These are phyloP conservation scores for Syzygium syzygioides DNA, from an alignment of 441 rosid species.

Conservation along the genomic window DNA sequence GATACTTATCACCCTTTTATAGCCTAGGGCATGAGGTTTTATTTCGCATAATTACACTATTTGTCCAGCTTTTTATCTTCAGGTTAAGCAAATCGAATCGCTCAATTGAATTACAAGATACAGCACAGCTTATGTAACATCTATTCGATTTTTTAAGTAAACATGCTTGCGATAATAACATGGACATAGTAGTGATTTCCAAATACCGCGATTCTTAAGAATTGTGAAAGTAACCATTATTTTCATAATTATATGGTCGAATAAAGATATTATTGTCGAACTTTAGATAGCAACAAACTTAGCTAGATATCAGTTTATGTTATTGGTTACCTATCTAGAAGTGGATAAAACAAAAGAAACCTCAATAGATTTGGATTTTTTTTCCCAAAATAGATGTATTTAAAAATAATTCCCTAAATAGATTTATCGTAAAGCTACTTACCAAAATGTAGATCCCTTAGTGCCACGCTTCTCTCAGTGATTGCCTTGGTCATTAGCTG, in stretches of 20 bases:
- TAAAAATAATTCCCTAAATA: neutral
- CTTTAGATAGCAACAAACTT: neutral
- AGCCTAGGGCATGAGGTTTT: neutral
- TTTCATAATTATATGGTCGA: neutral
- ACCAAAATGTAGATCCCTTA: neutral
- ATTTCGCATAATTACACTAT: neutral
- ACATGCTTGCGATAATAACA: neutral
- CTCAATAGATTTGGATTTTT: neutral
- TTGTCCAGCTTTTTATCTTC: too few relatives aligned
- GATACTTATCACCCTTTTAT: neutral
- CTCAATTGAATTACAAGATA: accelerated
- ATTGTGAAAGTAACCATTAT: accelerated
- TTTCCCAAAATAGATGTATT: neutral
- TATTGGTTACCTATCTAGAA: neutral
- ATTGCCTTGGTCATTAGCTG: neutral
- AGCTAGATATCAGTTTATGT: neutral
- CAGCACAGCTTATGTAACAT: too few relatives aligned
- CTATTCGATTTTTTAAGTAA: too few relatives aligned
- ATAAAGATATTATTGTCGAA: neutral
- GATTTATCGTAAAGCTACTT: neutral
- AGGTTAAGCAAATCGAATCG: accelerated
- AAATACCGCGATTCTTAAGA: neutral
- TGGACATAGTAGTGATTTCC: accelerated
- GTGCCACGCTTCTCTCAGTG: neutral
- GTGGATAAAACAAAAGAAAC: neutral